Percentiles rank a stretch among this genome's conserved stretches.
These are phyloP conservation scores for Cadophora malorum DNA, from an alignment of 2,329 filamentous ascomycete genomes.

Conservation along the genomic window DNA sequence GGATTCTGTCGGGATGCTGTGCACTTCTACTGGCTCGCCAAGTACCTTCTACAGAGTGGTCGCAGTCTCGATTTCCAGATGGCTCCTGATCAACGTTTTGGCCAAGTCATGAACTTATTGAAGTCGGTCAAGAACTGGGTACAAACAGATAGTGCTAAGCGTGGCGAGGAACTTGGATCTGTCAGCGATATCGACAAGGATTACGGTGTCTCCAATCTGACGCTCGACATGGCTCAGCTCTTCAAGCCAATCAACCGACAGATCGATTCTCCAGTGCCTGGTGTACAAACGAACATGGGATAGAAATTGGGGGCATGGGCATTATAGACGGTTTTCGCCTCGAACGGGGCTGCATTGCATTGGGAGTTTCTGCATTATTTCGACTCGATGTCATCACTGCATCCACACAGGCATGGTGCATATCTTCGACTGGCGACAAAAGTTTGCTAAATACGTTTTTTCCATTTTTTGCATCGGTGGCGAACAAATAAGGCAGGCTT, in stretches of 20 bases:
- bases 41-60: slow-evolving; percentile 66
- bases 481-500: slow-evolving; percentile 6
- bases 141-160: slow-evolving; percentile 65
- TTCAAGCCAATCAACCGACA: slow-evolving; percentile 65
- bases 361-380: slow-evolving; percentile 34
- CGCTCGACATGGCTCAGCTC: slow-evolving; percentile 73
- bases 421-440: slow-evolving; percentile 14
- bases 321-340: slow-evolving; percentile 35
- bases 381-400: slow-evolving; percentile 10
- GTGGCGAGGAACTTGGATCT: slow-evolving; percentile 72
- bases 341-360: slow-evolving; percentile 36
- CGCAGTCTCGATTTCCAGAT: slow-evolving; percentile 59
- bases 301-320: slow-evolving; percentile 33
- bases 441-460: background rate
- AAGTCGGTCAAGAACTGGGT: slow-evolving; percentile 67
- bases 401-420: slow-evolving; percentile 4
- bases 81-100: slow-evolving; percentile 64
- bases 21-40: slow-evolving; percentile 76
- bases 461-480: slow-evolving; percentile 21
- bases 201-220: slow-evolving; percentile 68
- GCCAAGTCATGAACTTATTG: slow-evolving; percentile 64
- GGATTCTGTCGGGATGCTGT: slow-evolving; percentile 76
- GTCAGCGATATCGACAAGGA: slow-evolving; percentile 72
- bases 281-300: slow-evolving; percentile 42
- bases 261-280: slow-evolving; percentile 47